phyloP scores from a whole-genome alignment of 768 basidiomycete species.

The Vishniacozyma victoriae region DNA sequence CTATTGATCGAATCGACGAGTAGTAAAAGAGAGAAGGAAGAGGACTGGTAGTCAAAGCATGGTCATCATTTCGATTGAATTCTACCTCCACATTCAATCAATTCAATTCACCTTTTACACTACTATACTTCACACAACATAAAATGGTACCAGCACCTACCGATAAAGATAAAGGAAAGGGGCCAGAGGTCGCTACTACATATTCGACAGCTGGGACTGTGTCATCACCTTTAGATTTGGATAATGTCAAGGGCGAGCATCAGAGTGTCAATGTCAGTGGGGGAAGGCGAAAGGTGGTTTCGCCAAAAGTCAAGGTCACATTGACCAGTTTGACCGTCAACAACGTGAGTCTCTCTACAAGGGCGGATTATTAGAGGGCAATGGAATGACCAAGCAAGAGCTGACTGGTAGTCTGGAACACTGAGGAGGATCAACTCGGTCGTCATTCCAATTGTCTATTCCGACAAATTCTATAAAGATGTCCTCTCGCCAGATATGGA shows the following conservation, averaged over 20 bases:
- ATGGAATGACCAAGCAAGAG: not conserved
- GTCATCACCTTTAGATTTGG: conserved; percentile 32
- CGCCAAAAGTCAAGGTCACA: conserved; percentile 40
- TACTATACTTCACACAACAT: not conserved
- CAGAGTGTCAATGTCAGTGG: conserved; percentile 16
- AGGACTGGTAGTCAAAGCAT: not conserved
- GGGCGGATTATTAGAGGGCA: not conserved
- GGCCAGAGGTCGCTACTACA: conserved; percentile 10
- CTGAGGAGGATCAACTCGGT: conserved; percentile 40
- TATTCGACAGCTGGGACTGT: conserved; percentile 39
- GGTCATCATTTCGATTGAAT: too few species aligned
- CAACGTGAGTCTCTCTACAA: conserved; percentile 34
- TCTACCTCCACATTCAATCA: not conserved
- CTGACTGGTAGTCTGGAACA: conserved; percentile 32
- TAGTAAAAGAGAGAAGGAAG: not conserved
- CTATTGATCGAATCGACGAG: too few species aligned
- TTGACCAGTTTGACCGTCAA: conserved; percentile 43
- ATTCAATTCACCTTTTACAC: not conserved
- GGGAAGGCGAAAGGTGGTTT: conserved; percentile 21
- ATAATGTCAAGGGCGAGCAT: conserved; percentile 30
- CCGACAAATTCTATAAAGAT: conserved; percentile 44
- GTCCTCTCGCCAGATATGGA: conserved; percentile 35
- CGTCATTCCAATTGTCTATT: conserved; percentile 41
- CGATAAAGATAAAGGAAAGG: not conserved
- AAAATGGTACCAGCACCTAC: conserved; percentile 1